These are phyloP conservation scores for Talaromyces ruber DNA, from an alignment of 495 filamentous ascomycete species.

Conservation along the genomic window DNA sequence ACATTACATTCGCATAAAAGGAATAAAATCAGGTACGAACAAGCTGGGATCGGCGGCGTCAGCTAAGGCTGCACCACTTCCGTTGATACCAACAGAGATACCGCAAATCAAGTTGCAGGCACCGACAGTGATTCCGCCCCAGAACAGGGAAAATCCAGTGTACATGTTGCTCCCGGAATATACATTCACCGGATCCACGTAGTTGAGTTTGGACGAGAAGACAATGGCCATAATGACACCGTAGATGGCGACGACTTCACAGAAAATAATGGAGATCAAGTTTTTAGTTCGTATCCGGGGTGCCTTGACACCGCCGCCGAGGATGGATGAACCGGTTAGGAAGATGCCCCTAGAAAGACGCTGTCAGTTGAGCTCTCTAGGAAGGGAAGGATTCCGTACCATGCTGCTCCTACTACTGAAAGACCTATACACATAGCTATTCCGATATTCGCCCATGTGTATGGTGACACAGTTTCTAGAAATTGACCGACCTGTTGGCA, in stretches of 20 bases:
- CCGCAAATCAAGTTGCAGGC: constrained; percentile 94
- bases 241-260: constrained; percentile 99
- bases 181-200: constrained; percentile 40
- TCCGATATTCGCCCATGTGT: constrained; percentile 84
- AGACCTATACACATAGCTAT: constrained; percentile 92
- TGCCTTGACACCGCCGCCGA: constrained; percentile 92
- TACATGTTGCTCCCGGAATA: constrained; percentile 71
- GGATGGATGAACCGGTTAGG: constrained; percentile 95
- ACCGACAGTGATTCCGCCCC: constrained; percentile 88
- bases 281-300: constrained; percentile 98
- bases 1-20: not conserved
- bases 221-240: constrained; percentile 99
- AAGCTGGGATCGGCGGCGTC: constrained; percentile 90
- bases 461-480: constrained; percentile 88
- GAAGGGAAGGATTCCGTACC: constrained; percentile 50
- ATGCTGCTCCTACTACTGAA: constrained; percentile 94
- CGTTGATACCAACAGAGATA: constrained; percentile 95
- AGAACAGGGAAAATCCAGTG: constrained; percentile 95
- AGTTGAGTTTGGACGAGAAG: constrained; percentile 77
- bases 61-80: constrained; percentile 89
- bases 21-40: constrained; percentile 41
- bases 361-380: constrained; percentile 16
- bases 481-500: constrained; percentile 74
- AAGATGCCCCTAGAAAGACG: constrained; percentile 80
- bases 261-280: constrained; percentile 99